Evolutionary conservation across 345 rosid genomes (phyloP), one percentile per base, ranked within the genome.

Genomic region (Syzygium aqueum): DNA sequence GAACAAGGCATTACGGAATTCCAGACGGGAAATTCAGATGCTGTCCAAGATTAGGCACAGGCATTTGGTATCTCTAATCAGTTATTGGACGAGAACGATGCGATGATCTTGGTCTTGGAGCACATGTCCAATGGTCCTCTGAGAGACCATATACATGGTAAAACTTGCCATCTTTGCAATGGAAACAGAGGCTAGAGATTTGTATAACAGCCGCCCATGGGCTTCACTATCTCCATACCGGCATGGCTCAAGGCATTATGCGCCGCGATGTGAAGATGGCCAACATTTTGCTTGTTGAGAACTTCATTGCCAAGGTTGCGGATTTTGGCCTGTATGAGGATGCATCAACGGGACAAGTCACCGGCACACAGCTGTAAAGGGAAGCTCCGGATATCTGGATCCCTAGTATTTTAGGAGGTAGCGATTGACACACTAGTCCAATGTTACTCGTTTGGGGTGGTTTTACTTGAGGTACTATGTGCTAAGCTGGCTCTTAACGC

Each of bases 371-470:
- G 87, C 51, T 9, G 82, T 88, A 67, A 88, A 88, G 59, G 85
- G 63, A 7, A 85, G 87, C 53, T 85, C 46, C n/a, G 85, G 89
- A 27, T 77, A 77, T 51, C 65, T 88, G n/a, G 89, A 88, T 56
- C 85, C 61, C 22, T 61, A 88, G 84, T 85, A 88, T 85, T 73
- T 77, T 63, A 53, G 57, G 49, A 85, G 87, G 54, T 87, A 23
- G 84, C 80, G 77, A 57, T 86, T 87, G 30, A 80, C 87, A 3
- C 85, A 82, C 30, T 56, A 85, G 85, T 51, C 87, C 5, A 87
- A 88, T 22, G 89, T 88, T 23, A 86, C 84, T 89, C 92, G 22
- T 90, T 92, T 14, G 90, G 91, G 25, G 93, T 89, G 84, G 91
- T 92, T 7, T 17, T 90, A 23, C 88, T 92, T 22, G 88, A 92